A percentile compares a stretch with the other conserved stretches of the same genome.
Evolutionary conservation across 441 rosid genomes (phyloP).

Genomic region (Populus hybrid): DNA sequence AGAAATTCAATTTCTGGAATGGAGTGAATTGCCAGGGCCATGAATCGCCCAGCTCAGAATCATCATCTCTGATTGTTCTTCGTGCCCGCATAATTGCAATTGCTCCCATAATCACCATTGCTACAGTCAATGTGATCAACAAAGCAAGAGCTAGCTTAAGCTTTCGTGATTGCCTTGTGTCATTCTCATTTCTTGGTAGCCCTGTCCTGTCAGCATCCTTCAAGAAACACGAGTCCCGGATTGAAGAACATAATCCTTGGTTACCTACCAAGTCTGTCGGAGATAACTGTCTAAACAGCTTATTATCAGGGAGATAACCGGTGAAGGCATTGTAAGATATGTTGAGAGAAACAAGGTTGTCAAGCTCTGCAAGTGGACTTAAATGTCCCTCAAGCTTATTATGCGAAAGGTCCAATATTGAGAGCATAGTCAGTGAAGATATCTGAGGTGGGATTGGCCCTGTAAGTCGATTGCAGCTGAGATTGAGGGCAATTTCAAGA

Average conservation of each 20-base stretch:
- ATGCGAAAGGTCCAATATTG: slow-evolving; percentile 75
- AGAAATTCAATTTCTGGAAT: slow-evolving; percentile 90
- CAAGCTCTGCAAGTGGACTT: slow-evolving; percentile 54
- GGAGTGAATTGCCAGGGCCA: slow-evolving; percentile 97
- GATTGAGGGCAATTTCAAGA: slow-evolving; percentile 87
- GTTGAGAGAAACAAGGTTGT: slow-evolving; percentile 81
- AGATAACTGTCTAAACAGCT: slow-evolving; percentile 68
- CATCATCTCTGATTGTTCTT: slow-evolving; percentile 38
- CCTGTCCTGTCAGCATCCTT: slow-evolving; percentile 31
- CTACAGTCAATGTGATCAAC: slow-evolving; percentile 59
- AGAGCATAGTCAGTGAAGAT: slow-evolving; percentile 81
- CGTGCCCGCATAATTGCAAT: slow-evolving; percentile 59
- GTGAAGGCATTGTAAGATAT: slow-evolving; percentile 79
- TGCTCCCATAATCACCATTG: slow-evolving; percentile 71
- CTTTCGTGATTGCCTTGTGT: slow-evolving; percentile 37
- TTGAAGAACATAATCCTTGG: slow-evolving; percentile 62
- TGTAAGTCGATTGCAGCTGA: slow-evolving; percentile 73
- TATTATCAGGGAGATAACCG: slow-evolving; percentile 87
- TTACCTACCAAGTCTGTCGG: slow-evolving; percentile 61
- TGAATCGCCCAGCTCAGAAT: slow-evolving; percentile 73
- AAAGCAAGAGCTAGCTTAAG: slow-evolving; percentile 70
- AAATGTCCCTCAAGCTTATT: slow-evolving; percentile 76
- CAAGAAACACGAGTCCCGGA: slow-evolving; percentile 61
- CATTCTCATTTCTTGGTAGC: slow-evolving; percentile 28
- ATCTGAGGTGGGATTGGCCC: slow-evolving; percentile 73